Conservation (phyloP, 345 rosid species). For the Capsella bursapastoris region DNA sequence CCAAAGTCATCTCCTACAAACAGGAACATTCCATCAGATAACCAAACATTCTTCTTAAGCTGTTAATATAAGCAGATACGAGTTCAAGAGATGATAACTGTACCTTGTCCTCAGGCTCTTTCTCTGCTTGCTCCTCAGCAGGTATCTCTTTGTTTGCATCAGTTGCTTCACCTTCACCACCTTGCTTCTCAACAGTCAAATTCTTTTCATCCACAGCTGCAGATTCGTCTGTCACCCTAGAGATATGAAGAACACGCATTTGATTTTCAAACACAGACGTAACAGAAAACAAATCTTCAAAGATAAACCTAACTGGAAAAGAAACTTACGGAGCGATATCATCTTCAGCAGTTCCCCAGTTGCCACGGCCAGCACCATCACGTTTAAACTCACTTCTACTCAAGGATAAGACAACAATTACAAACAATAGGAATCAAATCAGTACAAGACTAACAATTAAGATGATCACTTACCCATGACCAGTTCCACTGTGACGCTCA, state of each 20-base stretch:
- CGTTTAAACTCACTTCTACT: conserved; percentile 77
- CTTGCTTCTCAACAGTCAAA: conserved; percentile 60
- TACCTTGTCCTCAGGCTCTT: conserved; percentile 66
- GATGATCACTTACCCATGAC: conserved; percentile 67
- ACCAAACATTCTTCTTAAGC: background rate
- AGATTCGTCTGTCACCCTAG: conserved; percentile 71
- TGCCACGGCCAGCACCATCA: conserved; percentile 88
- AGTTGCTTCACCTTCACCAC: conserved; percentile 61
- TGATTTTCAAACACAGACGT: background rate
- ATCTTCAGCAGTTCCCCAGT: conserved; percentile 83
- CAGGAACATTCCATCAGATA: background rate
- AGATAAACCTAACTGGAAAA: background rate
- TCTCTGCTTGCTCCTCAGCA: conserved; percentile 44
- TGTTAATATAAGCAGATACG: background rate
- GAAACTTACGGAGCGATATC: conserved; percentile 71
- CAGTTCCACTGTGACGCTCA: conserved; percentile 92
- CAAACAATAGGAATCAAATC: background rate
- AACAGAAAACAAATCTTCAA: background rate
- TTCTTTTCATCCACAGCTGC: conserved; percentile 57
- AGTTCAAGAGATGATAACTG: background rate
- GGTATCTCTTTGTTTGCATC: conserved; percentile 56
- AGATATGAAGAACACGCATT: background rate
- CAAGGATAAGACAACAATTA: conserved; percentile 3
- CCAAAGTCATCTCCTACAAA: conserved; percentile 81
- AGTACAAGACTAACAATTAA: background rate